Percentiles rank a stretch among this genome's conserved stretches.
Evolutionary conservation across 768 basidiomycete genomes (phyloP).

Genomic region (Neoboletus magnificus): DNA sequence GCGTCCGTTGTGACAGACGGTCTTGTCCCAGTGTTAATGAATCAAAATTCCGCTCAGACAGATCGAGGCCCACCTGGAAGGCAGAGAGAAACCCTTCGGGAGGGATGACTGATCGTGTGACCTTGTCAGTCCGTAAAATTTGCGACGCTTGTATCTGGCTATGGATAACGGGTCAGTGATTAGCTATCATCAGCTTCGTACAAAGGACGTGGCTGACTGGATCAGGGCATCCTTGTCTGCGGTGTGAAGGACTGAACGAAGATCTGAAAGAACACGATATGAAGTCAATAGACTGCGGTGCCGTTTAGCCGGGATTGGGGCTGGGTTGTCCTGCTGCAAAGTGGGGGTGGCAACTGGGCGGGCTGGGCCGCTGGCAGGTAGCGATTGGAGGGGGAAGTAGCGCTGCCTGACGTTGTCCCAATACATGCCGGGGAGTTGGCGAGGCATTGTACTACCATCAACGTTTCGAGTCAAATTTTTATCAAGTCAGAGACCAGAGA

Average conservation of each 20-base stretch:
- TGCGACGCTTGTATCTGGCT: constrained; percentile 44
- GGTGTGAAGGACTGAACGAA: constrained; percentile 18
- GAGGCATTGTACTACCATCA: constrained; percentile 37
- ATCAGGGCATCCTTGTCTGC: constrained; percentile 22
- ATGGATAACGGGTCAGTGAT: not conserved
- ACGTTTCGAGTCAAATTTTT: not conserved
- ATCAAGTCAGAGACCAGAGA: not conserved
- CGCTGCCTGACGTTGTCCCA: constrained; percentile 51
- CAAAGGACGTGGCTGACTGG: constrained; percentile 20
- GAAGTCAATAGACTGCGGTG: not conserved
- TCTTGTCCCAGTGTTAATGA: constrained; percentile 23
- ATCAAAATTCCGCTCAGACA: not conserved
- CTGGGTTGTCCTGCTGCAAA: not conserved
- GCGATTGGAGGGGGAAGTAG: constrained; percentile 48
- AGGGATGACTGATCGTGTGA: constrained; percentile 24
- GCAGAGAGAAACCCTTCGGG: constrained; percentile 39
- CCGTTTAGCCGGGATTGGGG: not conserved
- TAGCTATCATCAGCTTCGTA: not conserved
- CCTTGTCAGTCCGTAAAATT: constrained; percentile 36
- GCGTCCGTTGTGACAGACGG: constrained; percentile 31
- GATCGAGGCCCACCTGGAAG: constrained; percentile 41
- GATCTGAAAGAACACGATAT: constrained; percentile 4
- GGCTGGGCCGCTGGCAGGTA: not conserved
- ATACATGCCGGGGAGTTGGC: constrained; percentile 53
- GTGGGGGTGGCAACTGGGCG: not conserved